Evolutionary conservation across 805 yeast genomes (phyloP).

Genomic region (Teunomyces lycoperdinae): DNA sequence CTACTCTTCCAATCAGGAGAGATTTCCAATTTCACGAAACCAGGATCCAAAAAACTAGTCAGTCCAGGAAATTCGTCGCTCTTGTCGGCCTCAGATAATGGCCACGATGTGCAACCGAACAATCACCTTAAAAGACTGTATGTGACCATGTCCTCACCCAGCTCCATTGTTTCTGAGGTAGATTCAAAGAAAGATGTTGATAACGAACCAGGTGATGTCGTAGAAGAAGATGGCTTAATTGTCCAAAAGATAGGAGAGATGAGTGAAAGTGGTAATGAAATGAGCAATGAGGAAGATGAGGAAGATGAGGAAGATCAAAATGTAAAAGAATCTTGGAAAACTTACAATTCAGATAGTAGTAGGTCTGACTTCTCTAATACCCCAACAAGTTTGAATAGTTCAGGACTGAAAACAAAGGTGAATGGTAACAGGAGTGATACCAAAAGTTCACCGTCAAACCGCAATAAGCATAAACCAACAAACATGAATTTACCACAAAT

Average conservation of each 20-base stretch:
- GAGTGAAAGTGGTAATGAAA: slow-evolving; percentile 6
- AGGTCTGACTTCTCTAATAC: slow-evolving; percentile 1
- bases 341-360: background rate
- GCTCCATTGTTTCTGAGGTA: background rate
- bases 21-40: slow-evolving; percentile 27
- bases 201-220: slow-evolving; percentile 15
- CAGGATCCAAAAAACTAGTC: slow-evolving; percentile 11
- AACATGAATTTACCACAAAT: background rate
- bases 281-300: slow-evolving; percentile 6
- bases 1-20: slow-evolving; percentile 33
- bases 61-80: background rate
- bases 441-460: background rate
- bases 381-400: background rate
- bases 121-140: background rate
- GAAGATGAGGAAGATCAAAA: slow-evolving; percentile 6
- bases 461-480: background rate
- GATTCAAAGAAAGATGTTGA: slow-evolving; percentile 7
- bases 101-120: background rate
- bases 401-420: background rate
- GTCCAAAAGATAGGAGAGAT: slow-evolving; percentile 14
- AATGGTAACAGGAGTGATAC: background rate
- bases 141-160: background rate
- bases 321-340: background rate
- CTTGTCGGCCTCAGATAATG: background rate
- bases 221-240: slow-evolving; percentile 28